phyloP scores from a whole-genome alignment of 75 land plant genomes.

The Sequoiadendron giganteum region DNA sequence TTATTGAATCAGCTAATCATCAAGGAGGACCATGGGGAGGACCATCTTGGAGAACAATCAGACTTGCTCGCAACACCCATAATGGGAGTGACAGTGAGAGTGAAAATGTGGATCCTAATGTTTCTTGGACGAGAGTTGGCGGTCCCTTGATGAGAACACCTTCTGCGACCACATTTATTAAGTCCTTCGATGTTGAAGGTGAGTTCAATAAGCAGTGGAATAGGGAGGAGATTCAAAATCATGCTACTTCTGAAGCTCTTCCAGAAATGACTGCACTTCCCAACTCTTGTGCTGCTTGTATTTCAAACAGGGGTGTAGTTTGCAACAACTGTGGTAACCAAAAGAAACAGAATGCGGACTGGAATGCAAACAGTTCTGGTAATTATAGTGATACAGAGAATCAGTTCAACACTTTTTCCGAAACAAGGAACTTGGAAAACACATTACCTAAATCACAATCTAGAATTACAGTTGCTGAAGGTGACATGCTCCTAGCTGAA shows the following conservation, averaged over 20 bases:
- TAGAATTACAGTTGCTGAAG: conserved; percentile 53
- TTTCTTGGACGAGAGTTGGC: conserved; percentile 32
- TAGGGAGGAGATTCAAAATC: neutral
- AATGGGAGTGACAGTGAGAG: conserved; percentile 30
- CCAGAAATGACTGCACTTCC: neutral
- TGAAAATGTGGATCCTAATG: conserved; percentile 10
- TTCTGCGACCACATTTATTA: conserved; percentile 26
- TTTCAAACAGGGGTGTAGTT: conserved; percentile 15
- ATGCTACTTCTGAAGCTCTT: neutral
- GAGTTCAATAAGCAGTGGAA: conserved; percentile 17
- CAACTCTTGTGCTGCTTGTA: neutral
- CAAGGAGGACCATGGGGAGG: conserved; percentile 32
- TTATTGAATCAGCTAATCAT: conserved; percentile 10
- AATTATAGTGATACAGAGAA: conserved; percentile 25
- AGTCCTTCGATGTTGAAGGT: conserved; percentile 48
- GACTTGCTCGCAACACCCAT: neutral
- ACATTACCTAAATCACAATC: conserved; percentile 19
- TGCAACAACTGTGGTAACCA: conserved; percentile 13
- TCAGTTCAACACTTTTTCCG: conserved; percentile 28
- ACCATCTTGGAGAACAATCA: conserved; percentile 10
- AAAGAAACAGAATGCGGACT: conserved; percentile 10
- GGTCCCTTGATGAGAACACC: conserved; percentile 33
- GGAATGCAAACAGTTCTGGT: conserved; percentile 10
- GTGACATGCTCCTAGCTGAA: conserved; percentile 64
- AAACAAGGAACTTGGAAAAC: conserved; percentile 15